Evolutionary conservation across 78 protist genomes (phyloP).

Genomic region (Corallochytrium limacisporum): DNA sequence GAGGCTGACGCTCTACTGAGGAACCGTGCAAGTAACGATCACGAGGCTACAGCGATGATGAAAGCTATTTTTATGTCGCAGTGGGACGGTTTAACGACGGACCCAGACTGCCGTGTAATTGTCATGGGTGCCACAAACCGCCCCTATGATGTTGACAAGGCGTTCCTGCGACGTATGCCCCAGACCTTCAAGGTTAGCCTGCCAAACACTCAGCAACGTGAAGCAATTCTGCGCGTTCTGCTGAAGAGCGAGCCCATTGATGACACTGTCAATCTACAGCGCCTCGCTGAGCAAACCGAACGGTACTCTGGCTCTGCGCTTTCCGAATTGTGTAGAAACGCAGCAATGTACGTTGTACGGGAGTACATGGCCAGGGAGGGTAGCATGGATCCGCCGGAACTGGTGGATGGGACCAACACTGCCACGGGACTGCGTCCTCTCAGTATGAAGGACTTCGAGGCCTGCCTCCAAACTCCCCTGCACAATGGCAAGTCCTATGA

Average conservation of each 20-base stretch:
- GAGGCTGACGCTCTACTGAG: slow-evolving; percentile 47
- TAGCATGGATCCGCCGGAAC: too few species aligned
- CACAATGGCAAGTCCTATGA: too few species aligned
- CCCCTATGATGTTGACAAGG: slow-evolving; percentile 35
- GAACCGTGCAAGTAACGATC: slow-evolving; percentile 12
- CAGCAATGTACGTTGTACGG: too few species aligned
- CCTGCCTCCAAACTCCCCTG: too few species aligned
- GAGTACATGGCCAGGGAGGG: too few species aligned
- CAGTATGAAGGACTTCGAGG: too few species aligned
- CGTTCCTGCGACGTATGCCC: slow-evolving; percentile 39
- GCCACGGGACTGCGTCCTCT: too few species aligned
- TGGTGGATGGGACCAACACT: too few species aligned
- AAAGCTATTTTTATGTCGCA: slow-evolving; percentile 26
- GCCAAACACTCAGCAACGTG: slow-evolving; percentile 10
- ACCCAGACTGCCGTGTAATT: slow-evolving; percentile 4
- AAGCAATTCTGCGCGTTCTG: slow-evolving; percentile 11
- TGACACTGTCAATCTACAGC: not conserved
- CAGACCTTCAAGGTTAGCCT: slow-evolving; percentile 9
- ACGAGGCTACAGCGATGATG: slow-evolving; percentile 41
- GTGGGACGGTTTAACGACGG: slow-evolving; percentile 37
- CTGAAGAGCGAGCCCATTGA: not conserved
- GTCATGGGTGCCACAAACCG: slow-evolving; percentile 45
- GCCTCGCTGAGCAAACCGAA: slow-evolving; percentile 6
- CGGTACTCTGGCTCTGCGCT: slow-evolving; percentile 41
- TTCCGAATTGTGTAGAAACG: slow-evolving; percentile 21